These are phyloP conservation scores for Pleurotus pulmonarius DNA, from an alignment of 768 basidiomycete genomes.

Conservation along the genomic window DNA sequence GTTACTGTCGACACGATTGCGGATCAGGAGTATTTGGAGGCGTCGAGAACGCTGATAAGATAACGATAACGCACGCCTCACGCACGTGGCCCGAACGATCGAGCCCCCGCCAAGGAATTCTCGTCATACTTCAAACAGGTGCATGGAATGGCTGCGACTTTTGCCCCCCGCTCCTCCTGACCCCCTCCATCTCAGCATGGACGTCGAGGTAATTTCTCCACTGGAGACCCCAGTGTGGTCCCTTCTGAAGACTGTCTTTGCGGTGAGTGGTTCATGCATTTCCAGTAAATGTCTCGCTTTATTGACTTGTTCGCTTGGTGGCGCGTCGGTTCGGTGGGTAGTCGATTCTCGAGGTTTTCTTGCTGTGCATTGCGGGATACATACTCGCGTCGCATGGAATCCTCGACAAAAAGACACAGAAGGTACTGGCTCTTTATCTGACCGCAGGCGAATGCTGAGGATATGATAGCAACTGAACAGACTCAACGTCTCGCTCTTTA, in stretches of 20 bases:
- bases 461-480: constrained; percentile 62
- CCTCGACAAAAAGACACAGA: constrained; percentile 86
- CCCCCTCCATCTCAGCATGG: constrained; percentile 4
- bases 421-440: constrained; percentile 38
- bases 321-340: constrained; percentile 21
- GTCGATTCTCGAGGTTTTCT: constrained; percentile 88
- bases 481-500: constrained; percentile 87
- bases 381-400: constrained; percentile 75
- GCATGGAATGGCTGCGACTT: constrained; percentile 2
- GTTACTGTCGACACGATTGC: too few species aligned
- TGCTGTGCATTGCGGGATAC: constrained; percentile 83
- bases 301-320: neutral
- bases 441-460: constrained; percentile 8
- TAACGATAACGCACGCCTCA: neutral
- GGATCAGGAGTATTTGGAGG: too few species aligned
- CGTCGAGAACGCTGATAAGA: neutral
- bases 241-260: constrained; percentile 55
- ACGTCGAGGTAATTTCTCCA: constrained; percentile 6
- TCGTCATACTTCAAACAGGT: neutral
- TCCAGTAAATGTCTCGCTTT: constrained; percentile 2
- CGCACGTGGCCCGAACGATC: neutral
- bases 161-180: neutral
- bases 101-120: neutral
- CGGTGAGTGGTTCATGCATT: constrained; percentile 31
- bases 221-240: constrained; percentile 30